Conservation (phyloP, 176 grass and related monocot species). For the Eragrostis curvula region DNA sequence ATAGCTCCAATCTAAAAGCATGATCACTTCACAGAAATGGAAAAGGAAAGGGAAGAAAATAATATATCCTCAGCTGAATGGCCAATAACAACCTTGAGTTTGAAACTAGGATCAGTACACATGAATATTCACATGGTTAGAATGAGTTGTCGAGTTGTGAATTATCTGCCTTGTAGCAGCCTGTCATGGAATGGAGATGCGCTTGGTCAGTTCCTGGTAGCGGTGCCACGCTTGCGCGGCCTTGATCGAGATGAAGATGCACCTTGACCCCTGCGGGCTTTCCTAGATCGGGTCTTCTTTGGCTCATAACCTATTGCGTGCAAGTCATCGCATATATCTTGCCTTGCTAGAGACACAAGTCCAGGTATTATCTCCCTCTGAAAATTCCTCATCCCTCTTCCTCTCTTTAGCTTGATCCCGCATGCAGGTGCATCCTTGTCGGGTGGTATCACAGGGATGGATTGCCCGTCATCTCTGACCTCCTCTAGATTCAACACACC, state of each 20-base stretch:
- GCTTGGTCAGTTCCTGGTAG: constrained; percentile 28
- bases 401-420: constrained; percentile 75
- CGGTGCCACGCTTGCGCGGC: neutral
- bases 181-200: constrained; percentile 25
- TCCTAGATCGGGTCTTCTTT: constrained; percentile 68
- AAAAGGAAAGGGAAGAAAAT: neutral
- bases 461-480: constrained; percentile 62
- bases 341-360: constrained; percentile 73
- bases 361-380: constrained; percentile 88
- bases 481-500: constrained; percentile 67
- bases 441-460: constrained; percentile 27
- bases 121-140: constrained; percentile 48
- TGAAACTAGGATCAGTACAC: constrained; percentile 24
- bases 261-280: constrained; percentile 28
- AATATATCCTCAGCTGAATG: constrained; percentile 15
- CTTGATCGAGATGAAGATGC: constrained; percentile 22
- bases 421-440: constrained; percentile 48
- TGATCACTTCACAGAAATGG: neutral
- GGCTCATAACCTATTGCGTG: constrained; percentile 71
- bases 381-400: constrained; percentile 83
- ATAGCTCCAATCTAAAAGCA: constrained; percentile 5
- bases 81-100: constrained; percentile 4
- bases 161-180: neutral
- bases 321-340: constrained; percentile 89
- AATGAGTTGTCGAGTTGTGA: constrained; percentile 1